Evolutionary conservation across 2,329 filamentous ascomycete genomes (phyloP), one percentile per base, ranked within the genome.

Genomic region (Ilyonectria robusta): DNA sequence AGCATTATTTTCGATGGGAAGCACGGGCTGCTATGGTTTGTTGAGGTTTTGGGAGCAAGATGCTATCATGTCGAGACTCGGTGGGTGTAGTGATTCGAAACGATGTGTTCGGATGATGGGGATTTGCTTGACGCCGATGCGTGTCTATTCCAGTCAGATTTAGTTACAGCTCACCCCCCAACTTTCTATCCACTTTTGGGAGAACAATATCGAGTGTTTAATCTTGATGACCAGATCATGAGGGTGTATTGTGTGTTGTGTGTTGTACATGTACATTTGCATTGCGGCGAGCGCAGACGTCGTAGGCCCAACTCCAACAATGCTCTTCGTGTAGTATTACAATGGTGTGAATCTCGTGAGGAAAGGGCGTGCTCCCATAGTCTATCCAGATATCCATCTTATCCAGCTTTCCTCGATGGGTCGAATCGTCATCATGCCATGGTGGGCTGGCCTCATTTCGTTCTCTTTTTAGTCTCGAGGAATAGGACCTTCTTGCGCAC

Each of bases 401-500:
- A 40, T 59, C 46, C 37, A 50, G 26, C 6, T 58, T 58, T 37
- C 66, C 61, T 51, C 21, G 53, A 62, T 54, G 54, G 62, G 54
- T 62, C 40, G 59, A 66, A 66, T 76, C 63, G 57, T 65, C 50
- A 42, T 63, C 58, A 64, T 67, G 56, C 31, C 57, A 64, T 40
- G 26, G 35, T 51, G 56, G 19, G 13, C 19, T 26, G 46, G 29
- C 48, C 61, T 70, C 82, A 88, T 83, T 88, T 91, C 62, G 87
- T 87, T 80, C 92, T 92, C 79, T 94, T 92, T 80, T 97, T 98
- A 79, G 93, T 91, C 81, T 99, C 96, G 64, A 98, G 88, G 83
- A 99, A 99, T 33, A 99, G 87, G 35, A 99, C 96, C 84, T 97
- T 93, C 86, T 95, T 94, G 81, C 94, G 93, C 62, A 99, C 96